phyloP scores from a whole-genome alignment of 805 yeast species.

The Schizosaccharomyces lindneri region DNA sequence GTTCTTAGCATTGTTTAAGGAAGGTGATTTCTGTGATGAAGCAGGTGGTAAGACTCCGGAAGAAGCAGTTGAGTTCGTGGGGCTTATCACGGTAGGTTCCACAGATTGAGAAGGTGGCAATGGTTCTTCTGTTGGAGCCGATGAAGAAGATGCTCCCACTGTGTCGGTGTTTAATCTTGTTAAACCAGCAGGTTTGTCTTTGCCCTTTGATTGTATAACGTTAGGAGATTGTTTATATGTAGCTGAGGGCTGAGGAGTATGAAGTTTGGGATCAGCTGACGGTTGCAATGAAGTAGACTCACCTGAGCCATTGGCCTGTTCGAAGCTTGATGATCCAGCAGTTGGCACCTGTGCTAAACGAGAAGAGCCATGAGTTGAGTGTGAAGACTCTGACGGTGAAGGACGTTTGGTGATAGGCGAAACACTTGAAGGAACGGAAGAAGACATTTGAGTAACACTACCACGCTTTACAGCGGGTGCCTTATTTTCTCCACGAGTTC shows the following conservation, averaged over 20 bases:
- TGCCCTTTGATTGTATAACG: no score
- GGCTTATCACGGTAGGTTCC: no score
- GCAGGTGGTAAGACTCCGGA: no score
- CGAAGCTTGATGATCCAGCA: background rate
- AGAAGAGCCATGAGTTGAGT: background rate
- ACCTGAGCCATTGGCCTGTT: background rate
- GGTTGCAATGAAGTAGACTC: background rate
- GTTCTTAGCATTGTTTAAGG: no score
- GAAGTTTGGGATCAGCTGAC: background rate
- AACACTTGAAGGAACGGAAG: background rate
- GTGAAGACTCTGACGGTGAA: background rate
- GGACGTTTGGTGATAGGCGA: background rate
- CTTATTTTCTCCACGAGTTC: background rate
- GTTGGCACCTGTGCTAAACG: background rate
- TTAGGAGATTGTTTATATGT: background rate
- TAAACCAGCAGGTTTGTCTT: no score
- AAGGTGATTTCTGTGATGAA: no score
- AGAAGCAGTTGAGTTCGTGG: no score
- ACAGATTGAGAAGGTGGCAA: no score
- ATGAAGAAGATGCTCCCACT: no score
- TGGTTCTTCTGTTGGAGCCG: no score
- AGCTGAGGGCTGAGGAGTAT: background rate
- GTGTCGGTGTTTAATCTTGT: no score
- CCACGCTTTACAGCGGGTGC: background rate
- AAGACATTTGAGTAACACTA: background rate